These are phyloP conservation scores for Paecilomyces sp. DNA, from an alignment of 2,329 filamentous ascomycete genomes.

Conservation along the genomic window DNA sequence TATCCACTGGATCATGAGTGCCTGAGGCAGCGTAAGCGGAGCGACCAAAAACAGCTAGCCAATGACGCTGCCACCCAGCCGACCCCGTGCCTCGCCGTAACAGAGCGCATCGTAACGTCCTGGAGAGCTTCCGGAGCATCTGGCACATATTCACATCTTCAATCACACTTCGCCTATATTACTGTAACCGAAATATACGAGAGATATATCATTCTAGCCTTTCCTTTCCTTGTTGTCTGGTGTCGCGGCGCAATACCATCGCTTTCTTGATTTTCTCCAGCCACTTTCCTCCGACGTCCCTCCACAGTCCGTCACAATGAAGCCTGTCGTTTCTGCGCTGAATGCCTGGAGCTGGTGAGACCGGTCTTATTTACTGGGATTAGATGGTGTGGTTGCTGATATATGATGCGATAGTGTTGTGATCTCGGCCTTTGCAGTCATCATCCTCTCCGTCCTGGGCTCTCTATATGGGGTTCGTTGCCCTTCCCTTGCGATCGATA, in stretches of 20 bases:
- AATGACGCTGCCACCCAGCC: background rate
- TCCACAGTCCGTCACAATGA: slow-evolving; percentile 56
- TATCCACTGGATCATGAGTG: no score
- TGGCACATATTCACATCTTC: background rate
- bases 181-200: background rate
- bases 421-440: slow-evolving; percentile 57
- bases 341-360: slow-evolving; percentile 93
- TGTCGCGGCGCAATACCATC: background rate
- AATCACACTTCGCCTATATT: background rate
- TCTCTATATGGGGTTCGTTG: slow-evolving; percentile 62
- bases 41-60: background rate
- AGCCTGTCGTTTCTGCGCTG: slow-evolving; percentile 84
- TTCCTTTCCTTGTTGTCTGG: background rate
- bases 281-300: slow-evolving; percentile 1
- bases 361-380: slow-evolving; percentile 11
- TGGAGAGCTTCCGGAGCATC: background rate
- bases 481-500: background rate
- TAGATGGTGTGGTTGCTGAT: background rate
- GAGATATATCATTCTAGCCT: background rate
- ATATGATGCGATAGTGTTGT: slow-evolving; percentile 52
- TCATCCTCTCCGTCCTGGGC: slow-evolving; percentile 60
- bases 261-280: background rate
- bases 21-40: background rate
- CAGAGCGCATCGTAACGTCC: background rate
- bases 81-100: background rate